Conservation (phyloP, 768 basidiomycete species). For the Suillus decipiens region DNA sequence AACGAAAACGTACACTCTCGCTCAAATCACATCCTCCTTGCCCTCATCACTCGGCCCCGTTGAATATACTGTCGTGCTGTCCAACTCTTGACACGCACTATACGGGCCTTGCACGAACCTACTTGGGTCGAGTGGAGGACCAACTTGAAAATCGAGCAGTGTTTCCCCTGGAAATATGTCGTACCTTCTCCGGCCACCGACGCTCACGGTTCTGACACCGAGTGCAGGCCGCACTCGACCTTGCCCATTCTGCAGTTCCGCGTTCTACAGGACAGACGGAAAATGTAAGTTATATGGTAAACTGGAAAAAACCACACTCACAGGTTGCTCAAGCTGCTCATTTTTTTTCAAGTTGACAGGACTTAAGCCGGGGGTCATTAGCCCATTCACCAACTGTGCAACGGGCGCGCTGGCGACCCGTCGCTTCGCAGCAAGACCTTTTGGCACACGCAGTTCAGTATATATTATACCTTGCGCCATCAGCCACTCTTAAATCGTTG, state of each 20-base stretch:
- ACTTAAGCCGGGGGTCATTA: slow-evolving; percentile 16
- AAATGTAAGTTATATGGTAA: not conserved
- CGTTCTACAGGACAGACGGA: slow-evolving; percentile 7
- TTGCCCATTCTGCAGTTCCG: slow-evolving; percentile 8
- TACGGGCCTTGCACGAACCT: slow-evolving; percentile 3
- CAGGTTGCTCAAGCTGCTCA: slow-evolving; percentile 12
- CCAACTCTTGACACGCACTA: slow-evolving; percentile 8
- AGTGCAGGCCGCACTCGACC: slow-evolving; percentile 7
- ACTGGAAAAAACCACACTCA: not conserved
- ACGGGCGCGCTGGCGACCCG: slow-evolving; percentile 45
- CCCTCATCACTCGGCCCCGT: not conserved
- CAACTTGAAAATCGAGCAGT: slow-evolving; percentile 16
- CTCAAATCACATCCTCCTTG: not conserved
- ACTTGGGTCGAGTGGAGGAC: slow-evolving; percentile 8
- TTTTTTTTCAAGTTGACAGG: slow-evolving; percentile 7
- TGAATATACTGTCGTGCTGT: not conserved
- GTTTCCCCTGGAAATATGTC: slow-evolving; percentile 20
- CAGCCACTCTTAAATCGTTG: slow-evolving; percentile 44
- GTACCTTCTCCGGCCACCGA: not conserved
- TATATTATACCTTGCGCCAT: slow-evolving; percentile 53
- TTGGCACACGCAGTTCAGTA: slow-evolving; percentile 20
- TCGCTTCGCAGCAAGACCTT: slow-evolving; percentile 30
- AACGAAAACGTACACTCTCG: not conserved
- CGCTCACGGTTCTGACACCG: slow-evolving; percentile 16
- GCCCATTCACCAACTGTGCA: not conserved